These are phyloP conservation scores for Syzygium malaccense DNA, from an alignment of 441 rosid genomes.

Conservation along the genomic window DNA sequence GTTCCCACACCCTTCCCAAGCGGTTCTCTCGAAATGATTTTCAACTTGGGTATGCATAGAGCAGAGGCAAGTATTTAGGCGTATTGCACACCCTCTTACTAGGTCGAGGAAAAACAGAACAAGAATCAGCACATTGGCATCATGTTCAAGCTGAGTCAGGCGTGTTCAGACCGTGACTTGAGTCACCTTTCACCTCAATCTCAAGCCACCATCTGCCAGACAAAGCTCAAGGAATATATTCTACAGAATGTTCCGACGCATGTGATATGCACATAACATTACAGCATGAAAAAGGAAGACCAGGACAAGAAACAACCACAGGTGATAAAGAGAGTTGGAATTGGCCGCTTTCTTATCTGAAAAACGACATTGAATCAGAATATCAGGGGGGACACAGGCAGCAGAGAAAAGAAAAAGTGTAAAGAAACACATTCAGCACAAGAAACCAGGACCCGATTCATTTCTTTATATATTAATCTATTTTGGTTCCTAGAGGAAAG, in stretches of 20 bases:
- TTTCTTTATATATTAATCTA: constrained; percentile 12
- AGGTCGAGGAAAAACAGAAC: constrained; percentile 4
- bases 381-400: constrained; percentile 28
- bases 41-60: not conserved
- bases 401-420: constrained; percentile 26
- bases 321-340: not conserved
- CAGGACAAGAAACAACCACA: constrained; percentile 10
- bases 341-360: constrained; percentile 22
- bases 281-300: constrained; percentile 32
- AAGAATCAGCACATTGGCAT: constrained; percentile 26
- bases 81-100: not conserved
- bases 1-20: not conserved
- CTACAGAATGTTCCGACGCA: constrained; percentile 56
- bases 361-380: constrained; percentile 26
- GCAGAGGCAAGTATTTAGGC: not conserved
- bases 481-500: constrained; percentile 50
- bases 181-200: constrained; percentile 13
- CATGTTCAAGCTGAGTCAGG: constrained; percentile 19
- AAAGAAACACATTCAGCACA: constrained; percentile 49
- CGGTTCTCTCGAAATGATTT: not conserved
- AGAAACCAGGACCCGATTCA: constrained; percentile 25
- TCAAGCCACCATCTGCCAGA: constrained; percentile 10
- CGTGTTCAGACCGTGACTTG: constrained; percentile 17
- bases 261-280: constrained; percentile 33
- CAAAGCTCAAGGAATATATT: constrained; percentile 30